phyloP scores from a whole-genome alignment of 768 basidiomycete genomes.

The Plicaturopsis crispa region DNA sequence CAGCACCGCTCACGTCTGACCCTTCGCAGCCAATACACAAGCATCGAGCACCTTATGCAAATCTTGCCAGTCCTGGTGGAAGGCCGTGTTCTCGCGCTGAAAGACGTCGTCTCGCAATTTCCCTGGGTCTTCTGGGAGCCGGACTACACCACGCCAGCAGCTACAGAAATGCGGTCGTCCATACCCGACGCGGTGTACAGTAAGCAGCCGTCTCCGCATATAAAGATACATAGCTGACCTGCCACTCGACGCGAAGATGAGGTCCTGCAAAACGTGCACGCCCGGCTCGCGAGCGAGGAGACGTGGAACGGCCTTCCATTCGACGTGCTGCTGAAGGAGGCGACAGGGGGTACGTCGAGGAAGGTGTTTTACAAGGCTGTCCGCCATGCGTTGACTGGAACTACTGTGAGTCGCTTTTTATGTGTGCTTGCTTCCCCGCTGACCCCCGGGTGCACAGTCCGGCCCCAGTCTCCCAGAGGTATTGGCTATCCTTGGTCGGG shows the following conservation, averaged over 20 bases:
- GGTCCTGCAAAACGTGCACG: constrained; percentile 24
- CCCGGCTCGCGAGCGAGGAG: constrained; percentile 21
- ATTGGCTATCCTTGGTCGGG: constrained; percentile 28
- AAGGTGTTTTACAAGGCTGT: constrained; percentile 66
- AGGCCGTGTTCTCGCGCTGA: constrained; percentile 8
- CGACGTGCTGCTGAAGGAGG: constrained; percentile 32
- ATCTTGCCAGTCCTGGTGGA: constrained; percentile 62
- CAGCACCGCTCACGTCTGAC: constrained; percentile 2
- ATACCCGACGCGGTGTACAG: constrained; percentile 36
- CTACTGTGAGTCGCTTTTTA: constrained; percentile 70
- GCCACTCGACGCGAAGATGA: too few species aligned
- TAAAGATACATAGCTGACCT: too few species aligned
- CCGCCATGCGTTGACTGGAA: constrained; percentile 73
- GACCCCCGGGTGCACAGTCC: too few species aligned
- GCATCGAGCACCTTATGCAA: constrained; percentile 49
- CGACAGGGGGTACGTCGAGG: constrained; percentile 32
- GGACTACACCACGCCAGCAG: constrained; percentile 45
- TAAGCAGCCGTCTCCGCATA: constrained; percentile 21
- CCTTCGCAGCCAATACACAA: constrained; percentile 35
- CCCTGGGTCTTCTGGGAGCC: constrained; percentile 79
- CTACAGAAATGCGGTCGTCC: constrained; percentile 41
- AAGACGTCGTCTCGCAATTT: constrained; percentile 60
- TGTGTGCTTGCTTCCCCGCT: too few species aligned
- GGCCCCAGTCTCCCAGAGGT: constrained; percentile 35
- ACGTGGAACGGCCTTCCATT: constrained; percentile 33